Percentiles rank a stretch among this genome's conserved stretches.
Evolutionary conservation across 2,329 filamentous ascomycete species (phyloP).

Genomic region (Cordyceps pruinosa): DNA sequence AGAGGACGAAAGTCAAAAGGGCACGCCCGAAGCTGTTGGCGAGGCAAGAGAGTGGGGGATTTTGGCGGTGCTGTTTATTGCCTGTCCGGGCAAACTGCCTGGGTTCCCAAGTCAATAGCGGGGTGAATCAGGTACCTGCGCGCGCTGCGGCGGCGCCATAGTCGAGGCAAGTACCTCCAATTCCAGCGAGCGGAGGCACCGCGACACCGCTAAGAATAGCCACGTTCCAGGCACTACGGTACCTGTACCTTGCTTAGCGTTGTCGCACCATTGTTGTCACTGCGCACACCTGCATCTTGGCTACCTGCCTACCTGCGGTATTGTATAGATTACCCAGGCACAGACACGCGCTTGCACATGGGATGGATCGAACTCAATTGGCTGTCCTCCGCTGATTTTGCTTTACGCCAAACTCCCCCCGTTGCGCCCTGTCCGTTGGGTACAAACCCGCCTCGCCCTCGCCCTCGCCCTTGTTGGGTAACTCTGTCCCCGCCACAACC

Average conservation of each 20-base stretch:
- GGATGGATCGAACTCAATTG: too few relatives aligned
- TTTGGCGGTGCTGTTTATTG: conserved; percentile 2
- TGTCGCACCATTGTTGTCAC: not conserved
- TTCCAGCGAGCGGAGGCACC: not conserved
- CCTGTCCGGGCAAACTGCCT: not conserved
- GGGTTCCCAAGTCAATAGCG: not conserved
- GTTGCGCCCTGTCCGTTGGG: too few relatives aligned
- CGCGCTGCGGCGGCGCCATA: not conserved
- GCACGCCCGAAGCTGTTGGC: conserved; percentile 1
- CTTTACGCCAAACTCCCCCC: not conserved
- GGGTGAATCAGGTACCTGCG: not conserved
- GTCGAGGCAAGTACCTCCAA: not conserved
- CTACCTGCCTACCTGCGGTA: too few relatives aligned
- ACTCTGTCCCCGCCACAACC: not conserved
- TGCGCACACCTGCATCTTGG: too few relatives aligned
- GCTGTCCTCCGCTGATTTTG: too few relatives aligned
- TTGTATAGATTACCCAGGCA: too few relatives aligned
- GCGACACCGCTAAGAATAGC: not conserved
- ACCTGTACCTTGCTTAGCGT: too few relatives aligned
- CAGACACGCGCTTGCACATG: too few relatives aligned
- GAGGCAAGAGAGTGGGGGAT: conserved; percentile 6
- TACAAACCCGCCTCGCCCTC: too few relatives aligned
- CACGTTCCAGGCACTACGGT: too few relatives aligned
- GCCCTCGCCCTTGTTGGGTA: not conserved
- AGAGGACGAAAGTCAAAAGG: not conserved